Conservation (phyloP, 2,329 filamentous ascomycete genomes). For the Venturia effusa region DNA sequence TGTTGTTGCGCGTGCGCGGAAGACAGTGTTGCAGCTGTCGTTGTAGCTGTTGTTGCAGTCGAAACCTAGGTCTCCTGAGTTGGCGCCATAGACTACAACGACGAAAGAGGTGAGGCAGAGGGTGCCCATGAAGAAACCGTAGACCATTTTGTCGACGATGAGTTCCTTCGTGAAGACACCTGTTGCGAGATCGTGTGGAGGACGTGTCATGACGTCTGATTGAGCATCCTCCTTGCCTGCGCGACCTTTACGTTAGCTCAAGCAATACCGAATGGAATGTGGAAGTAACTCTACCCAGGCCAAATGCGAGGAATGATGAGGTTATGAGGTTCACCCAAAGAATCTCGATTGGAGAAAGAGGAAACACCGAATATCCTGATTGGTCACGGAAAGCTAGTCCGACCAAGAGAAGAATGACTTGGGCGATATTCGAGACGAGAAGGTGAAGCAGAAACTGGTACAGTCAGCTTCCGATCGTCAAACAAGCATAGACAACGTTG, state of each 20-base stretch:
- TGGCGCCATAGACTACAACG: slow-evolving; percentile 52
- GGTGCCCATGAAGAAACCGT: slow-evolving; percentile 65
- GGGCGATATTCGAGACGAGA: slow-evolving; percentile 70
- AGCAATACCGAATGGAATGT: no score
- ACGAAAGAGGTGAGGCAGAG: slow-evolving; percentile 55
- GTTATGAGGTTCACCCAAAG: slow-evolving; percentile 95
- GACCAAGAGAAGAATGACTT: slow-evolving; percentile 70
- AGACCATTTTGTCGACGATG: slow-evolving; percentile 68
- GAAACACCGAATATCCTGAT: slow-evolving; percentile 66
- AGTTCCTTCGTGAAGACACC: slow-evolving; percentile 73
- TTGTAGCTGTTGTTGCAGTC: slow-evolving; percentile 51
- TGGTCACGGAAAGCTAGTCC: slow-evolving; percentile 72
- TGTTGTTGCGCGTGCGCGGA: slow-evolving; percentile 62
- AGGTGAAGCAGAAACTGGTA: slow-evolving; percentile 45
- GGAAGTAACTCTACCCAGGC: slow-evolving; percentile 35
- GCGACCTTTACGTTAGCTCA: no score
- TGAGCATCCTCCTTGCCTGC: slow-evolving; percentile 62
- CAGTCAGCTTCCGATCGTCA: no score
- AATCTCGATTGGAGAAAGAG: slow-evolving; percentile 74
- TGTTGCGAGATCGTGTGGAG: slow-evolving; percentile 50
- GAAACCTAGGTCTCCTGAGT: slow-evolving; percentile 45
- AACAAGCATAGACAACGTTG: slow-evolving; percentile 18
- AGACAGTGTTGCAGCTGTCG: slow-evolving; percentile 48
- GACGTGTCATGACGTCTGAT: slow-evolving; percentile 67
- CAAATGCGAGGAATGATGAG: slow-evolving; percentile 77